These are phyloP conservation scores for Quercus tomentella DNA, from an alignment of 331 rosid species.

Conservation along the genomic window DNA sequence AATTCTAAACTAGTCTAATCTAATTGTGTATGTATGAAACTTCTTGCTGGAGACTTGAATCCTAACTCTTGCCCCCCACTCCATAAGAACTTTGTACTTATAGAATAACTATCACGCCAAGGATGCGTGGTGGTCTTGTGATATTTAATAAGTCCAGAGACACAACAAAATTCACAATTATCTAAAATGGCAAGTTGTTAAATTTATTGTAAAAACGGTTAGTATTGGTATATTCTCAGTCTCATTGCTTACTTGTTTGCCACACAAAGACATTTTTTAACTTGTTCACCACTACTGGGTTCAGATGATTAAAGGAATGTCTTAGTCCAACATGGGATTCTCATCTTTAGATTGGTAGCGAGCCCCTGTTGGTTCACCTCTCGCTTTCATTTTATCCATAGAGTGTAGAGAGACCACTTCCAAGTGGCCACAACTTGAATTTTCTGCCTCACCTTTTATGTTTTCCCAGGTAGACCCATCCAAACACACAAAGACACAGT, in stretches of 20 bases:
- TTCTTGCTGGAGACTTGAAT: too few relatives aligned
- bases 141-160: too few relatives aligned
- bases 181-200: too few relatives aligned
- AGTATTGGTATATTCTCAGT: too few relatives aligned
- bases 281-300: neutral
- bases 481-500: neutral
- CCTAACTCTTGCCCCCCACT: fast-evolving
- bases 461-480: neutral
- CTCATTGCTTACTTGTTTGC: too few relatives aligned
- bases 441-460: neutral
- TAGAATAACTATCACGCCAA: fast-evolving
- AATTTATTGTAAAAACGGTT: too few relatives aligned
- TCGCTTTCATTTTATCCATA: neutral
- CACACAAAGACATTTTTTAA: neutral
- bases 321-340: neutral
- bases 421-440: neutral
- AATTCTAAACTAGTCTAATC: too few relatives aligned
- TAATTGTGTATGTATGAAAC: too few relatives aligned
- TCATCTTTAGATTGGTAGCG: neutral
- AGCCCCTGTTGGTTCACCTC: neutral
- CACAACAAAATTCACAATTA: too few relatives aligned
- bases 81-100: too few relatives aligned
- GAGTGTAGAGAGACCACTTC: neutral
- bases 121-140: fast-evolving
- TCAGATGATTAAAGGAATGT: neutral